Evolutionary conservation across 1,139 yeast species (phyloP).

Genomic region (Citeromyces siamensis): DNA sequence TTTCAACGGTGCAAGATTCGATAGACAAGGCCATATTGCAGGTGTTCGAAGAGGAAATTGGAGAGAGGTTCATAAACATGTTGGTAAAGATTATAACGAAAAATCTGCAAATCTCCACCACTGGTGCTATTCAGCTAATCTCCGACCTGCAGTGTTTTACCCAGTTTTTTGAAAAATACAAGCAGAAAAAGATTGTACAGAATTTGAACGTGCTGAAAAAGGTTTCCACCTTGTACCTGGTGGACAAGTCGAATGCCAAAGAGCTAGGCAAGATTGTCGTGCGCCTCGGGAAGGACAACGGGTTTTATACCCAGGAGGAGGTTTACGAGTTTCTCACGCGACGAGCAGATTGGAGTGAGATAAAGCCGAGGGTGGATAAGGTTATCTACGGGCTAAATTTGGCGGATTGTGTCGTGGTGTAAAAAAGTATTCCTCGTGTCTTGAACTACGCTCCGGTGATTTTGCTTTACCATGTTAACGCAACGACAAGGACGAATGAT

Average conservation of each 20-base stretch:
- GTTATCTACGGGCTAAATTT: conserved; percentile 89
- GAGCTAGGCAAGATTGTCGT: conserved; percentile 78
- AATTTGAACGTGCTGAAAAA: conserved; percentile 74
- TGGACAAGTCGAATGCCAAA: conserved; percentile 52
- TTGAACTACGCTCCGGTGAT: too few relatives aligned
- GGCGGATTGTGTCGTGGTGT: conserved; percentile 40
- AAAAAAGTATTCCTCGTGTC: conserved; percentile 5
- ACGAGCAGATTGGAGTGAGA: conserved; percentile 74
- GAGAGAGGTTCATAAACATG: conserved; percentile 70
- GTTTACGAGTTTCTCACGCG: conserved; percentile 85
- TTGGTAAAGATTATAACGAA: conserved; percentile 64
- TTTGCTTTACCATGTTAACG: too few relatives aligned
- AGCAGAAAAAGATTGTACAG: conserved; percentile 60
- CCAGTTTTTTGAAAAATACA: conserved; percentile 49
- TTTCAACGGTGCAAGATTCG: conserved; percentile 63
- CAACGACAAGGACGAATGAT: too few relatives aligned
- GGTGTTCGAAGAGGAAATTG: conserved; percentile 89
- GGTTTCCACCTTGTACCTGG: conserved; percentile 70
- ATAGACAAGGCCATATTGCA: conserved; percentile 85
- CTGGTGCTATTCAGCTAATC: conserved; percentile 73
- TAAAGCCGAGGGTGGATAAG: conserved; percentile 74
- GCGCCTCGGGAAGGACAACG: conserved; percentile 78
- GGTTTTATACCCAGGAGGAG: conserved; percentile 86
- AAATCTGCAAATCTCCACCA: conserved; percentile 56
- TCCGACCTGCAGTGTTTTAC: conserved; percentile 68